These are phyloP conservation scores for Maudiozyma humilis DNA, from an alignment of 1,139 yeast species.

Conservation along the genomic window DNA sequence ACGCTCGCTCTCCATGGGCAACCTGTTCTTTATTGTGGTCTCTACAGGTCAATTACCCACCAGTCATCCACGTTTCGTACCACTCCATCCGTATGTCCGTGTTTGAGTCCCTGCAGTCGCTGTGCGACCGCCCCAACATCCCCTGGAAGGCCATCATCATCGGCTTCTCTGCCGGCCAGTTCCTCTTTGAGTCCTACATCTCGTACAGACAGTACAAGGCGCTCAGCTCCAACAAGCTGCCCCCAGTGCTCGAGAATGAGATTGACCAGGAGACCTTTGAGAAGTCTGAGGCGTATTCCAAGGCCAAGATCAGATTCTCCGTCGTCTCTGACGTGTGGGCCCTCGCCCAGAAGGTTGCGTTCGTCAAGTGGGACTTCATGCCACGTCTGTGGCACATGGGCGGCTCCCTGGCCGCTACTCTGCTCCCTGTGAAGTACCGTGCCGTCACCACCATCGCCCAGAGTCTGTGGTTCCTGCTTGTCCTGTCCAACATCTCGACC, in stretches of 20 bases:
- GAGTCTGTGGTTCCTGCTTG: slow-evolving; percentile 55
- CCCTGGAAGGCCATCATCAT: slow-evolving; percentile 73
- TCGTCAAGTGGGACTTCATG: slow-evolving; percentile 53
- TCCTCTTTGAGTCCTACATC: slow-evolving; percentile 63
- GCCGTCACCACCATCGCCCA: slow-evolving; percentile 54
- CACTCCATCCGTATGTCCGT: slow-evolving; percentile 24
- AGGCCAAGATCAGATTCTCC: slow-evolving; percentile 72
- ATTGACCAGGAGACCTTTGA: slow-evolving; percentile 64
- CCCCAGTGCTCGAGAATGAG: slow-evolving; percentile 55
- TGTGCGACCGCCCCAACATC: slow-evolving; percentile 50
- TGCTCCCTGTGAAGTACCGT: slow-evolving; percentile 31
- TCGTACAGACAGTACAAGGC: slow-evolving; percentile 71
- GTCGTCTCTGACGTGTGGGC: slow-evolving; percentile 47
- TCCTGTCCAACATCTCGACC: slow-evolving; percentile 42
- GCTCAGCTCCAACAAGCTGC: slow-evolving; percentile 48
- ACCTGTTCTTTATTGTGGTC: too few species aligned
- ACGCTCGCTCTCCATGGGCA: too few species aligned
- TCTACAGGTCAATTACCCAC: too few species aligned
- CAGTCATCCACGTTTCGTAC: not conserved
- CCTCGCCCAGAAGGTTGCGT: slow-evolving; percentile 48
- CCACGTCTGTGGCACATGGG: slow-evolving; percentile 57
- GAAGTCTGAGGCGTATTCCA: slow-evolving; percentile 71
- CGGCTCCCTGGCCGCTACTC: slow-evolving; percentile 35
- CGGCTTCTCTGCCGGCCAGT: slow-evolving; percentile 72
- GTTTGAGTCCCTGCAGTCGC: slow-evolving; percentile 33